Percentiles rank a stretch among this genome's conserved stretches.
Conservation (phyloP, 1,139 yeast species). For the Yamadazyma buinensis region DNA sequence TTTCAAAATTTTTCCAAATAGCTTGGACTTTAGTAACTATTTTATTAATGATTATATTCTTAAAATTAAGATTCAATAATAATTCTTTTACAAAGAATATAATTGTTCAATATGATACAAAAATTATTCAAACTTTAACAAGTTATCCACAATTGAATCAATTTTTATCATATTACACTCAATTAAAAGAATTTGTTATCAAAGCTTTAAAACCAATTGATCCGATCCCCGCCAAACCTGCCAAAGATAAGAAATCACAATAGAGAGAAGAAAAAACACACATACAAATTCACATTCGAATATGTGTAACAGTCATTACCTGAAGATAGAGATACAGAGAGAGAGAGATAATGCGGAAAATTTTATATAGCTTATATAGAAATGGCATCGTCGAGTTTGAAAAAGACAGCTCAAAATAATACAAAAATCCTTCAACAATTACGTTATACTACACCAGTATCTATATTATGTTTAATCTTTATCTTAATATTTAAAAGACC, state of each 20-base stretch:
- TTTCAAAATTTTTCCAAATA: constrained; percentile 9
- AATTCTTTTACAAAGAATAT: constrained; percentile 41
- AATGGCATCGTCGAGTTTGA: constrained; percentile 51
- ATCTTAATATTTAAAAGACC: constrained; percentile 55
- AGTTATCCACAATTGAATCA: constrained; percentile 22
- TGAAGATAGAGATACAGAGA: too few relatives aligned
- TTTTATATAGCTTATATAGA: neutral
- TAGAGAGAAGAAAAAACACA: too few relatives aligned
- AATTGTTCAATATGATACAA: constrained; percentile 36
- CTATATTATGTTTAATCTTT: constrained; percentile 29
- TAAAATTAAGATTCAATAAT: constrained; percentile 42
- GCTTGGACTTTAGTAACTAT: constrained; percentile 16
- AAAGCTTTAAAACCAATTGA: constrained; percentile 8
- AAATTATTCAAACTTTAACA: constrained; percentile 24
- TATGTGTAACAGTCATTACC: too few relatives aligned
- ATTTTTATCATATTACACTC: constrained; percentile 7
- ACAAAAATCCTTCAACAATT: constrained; percentile 50
- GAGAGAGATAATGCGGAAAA: too few relatives aligned
- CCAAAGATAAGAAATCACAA: constrained; percentile 4
- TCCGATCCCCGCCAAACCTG: constrained; percentile 2
- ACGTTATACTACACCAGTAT: constrained; percentile 24
- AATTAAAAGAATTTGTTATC: constrained; percentile 4
- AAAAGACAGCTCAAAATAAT: constrained; percentile 66
- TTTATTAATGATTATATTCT: constrained; percentile 33
- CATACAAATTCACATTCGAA: too few relatives aligned